Base-by-base conservation (phyloP, 306 rosid genomes). In the Rosa lucieae region DNA sequence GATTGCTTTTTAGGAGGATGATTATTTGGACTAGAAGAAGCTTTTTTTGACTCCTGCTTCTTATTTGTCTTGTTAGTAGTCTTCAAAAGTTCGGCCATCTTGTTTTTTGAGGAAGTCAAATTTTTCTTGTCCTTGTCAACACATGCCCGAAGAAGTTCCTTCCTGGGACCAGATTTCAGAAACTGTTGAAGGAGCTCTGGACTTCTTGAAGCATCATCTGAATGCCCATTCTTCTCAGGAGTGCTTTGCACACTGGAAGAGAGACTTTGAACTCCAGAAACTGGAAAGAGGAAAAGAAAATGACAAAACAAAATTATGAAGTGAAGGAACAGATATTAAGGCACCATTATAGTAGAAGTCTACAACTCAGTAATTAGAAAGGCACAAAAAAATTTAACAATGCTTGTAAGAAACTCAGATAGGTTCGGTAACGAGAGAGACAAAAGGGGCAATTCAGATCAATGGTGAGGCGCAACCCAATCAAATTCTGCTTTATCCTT, bases 181-280 rank as follows among this genome's bases (percentile, higher is more conserved):
- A 89, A 90, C 84, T 91, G 90, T 78, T 87, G 92, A 75, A 90
- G 89, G 75, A 91, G 88, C 79, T 93, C 92, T 72, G 93, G 86
- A 87, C 88, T 90, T 81, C 85, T 88, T 72, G 96, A 90, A 73
- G 88, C 99, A 73, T 88, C 97, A 78, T 91, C 92, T 40, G 91
- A 91, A 76, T 91, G 89, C 66, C 86, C 96, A 86, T 84, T 89
- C 81, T 91, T 91, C 86, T 88, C 96, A 6, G 93, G 92, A 83
- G 94, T 91, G 87, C 97, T 90, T 81, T 90, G 97, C 77, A 84
- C 96, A 44, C 96, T 89, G 73, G 92, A 90, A 73, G 92, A 89
- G 72, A 87, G 89, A 88, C 99, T 91, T 81, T 89, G 95, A 83
- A 86, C 87, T 70, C 97, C 94, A 68, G 91, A 88, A 85, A 80